Conservation (phyloP, 441 rosid genomes). For the Capsella rubella region DNA sequence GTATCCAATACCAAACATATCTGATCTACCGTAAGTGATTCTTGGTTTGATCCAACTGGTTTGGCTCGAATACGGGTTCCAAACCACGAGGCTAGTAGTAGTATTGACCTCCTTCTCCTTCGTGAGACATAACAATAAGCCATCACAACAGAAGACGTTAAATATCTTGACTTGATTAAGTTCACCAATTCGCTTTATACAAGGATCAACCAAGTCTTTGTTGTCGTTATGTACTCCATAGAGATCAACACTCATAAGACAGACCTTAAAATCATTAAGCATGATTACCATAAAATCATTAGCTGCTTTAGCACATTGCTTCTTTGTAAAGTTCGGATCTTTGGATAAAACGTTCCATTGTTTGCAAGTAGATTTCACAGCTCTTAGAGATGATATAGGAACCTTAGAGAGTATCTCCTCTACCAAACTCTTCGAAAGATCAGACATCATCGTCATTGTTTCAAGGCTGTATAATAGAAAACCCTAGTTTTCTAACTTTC, state of each 20-base stretch:
- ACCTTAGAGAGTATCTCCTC: background rate
- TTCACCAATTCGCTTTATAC: background rate
- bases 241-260: background rate
- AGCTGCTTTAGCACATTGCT: background rate
- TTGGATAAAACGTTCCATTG: background rate
- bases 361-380: constrained; percentile 5
- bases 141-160: too few relatives aligned
- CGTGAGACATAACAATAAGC: too few relatives aligned
- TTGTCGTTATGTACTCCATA: background rate
- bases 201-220: background rate
- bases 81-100: too few relatives aligned
- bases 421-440: background rate
- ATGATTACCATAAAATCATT: background rate
- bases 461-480: background rate
- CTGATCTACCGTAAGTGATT: too few relatives aligned
- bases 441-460: background rate
- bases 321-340: background rate
- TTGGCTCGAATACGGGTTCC: too few relatives aligned
- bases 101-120: too few relatives aligned
- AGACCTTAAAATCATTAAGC: background rate
- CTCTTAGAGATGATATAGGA: background rate
- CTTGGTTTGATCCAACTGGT: too few relatives aligned
- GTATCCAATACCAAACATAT: too few relatives aligned
- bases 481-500: background rate
- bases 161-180: too few relatives aligned